Evolutionary conservation across 768 basidiomycete species (phyloP).

Genomic region (Suillus decipiens): DNA sequence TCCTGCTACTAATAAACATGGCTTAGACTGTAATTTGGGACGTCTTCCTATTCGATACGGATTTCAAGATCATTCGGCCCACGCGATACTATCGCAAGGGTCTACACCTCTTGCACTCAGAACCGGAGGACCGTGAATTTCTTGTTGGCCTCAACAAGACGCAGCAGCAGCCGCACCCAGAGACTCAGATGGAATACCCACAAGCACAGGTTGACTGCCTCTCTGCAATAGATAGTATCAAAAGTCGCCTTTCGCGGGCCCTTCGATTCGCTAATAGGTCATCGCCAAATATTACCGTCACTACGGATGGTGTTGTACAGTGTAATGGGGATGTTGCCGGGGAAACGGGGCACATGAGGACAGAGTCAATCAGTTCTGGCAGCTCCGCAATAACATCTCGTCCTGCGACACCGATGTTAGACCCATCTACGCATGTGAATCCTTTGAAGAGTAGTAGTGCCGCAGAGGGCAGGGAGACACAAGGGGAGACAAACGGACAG

Average conservation of each 20-base stretch:
- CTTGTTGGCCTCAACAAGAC: slow-evolving; percentile 20
- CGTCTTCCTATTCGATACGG: slow-evolving; percentile 87
- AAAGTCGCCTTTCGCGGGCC: slow-evolving; percentile 44
- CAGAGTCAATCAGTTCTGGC: slow-evolving; percentile 30
- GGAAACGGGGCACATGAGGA: slow-evolving; percentile 10
- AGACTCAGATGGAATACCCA: slow-evolving; percentile 11
- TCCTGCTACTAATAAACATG: slow-evolving; percentile 6
- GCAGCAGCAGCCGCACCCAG: slow-evolving; percentile 20
- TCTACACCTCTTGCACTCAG: slow-evolving; percentile 61
- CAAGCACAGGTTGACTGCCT: slow-evolving; percentile 35
- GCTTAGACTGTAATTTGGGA: slow-evolving; percentile 82
- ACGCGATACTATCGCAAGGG: slow-evolving; percentile 87
- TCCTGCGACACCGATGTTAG: slow-evolving; percentile 61
- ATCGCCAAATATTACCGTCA: slow-evolving; percentile 16
- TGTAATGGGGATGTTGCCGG: slow-evolving; percentile 6
- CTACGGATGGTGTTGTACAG: slow-evolving; percentile 8
- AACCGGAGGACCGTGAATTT: slow-evolving; percentile 29
- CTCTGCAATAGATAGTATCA: slow-evolving; percentile 52
- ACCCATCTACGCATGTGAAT: slow-evolving; percentile 77
- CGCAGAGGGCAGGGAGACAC: slow-evolving; percentile 21
- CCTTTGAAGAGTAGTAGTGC: slow-evolving; percentile 41
- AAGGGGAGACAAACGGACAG: slow-evolving; percentile 31
- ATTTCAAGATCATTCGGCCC: slow-evolving; percentile 90
- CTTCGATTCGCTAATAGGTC: slow-evolving; percentile 38
- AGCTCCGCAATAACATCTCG: slow-evolving; percentile 42